Evolutionary conservation across 2,329 filamentous ascomycete genomes (phyloP), one percentile per base, ranked within the genome.

Genomic region (Aspergillus sclerotialis): DNA sequence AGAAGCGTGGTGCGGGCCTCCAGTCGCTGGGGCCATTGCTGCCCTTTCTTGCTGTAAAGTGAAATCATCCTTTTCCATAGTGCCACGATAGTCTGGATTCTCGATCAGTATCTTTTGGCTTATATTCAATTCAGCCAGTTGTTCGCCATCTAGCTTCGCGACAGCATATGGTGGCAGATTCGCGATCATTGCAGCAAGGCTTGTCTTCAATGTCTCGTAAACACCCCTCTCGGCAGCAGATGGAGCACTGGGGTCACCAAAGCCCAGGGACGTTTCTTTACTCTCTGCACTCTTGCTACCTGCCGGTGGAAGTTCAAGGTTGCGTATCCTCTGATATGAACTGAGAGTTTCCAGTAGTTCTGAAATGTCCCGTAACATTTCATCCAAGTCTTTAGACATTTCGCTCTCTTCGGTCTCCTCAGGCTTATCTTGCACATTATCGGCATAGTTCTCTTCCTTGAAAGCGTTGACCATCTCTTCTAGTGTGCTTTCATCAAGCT

Each of bases 141-240:
- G 84, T 54, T 93, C 83, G 7, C 87, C 87, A 49, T 93, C 82
- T 41, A 94, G 68, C 51, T 92, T 90, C 5, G 88, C 81, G 15
- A 94, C 83, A 1, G 84, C 84, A 53, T 87, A 92, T 1, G 88
- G 88, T 2, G 88, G 88, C 8, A 94, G 65, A 25, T 75, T 78
- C 44, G 82, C 73, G 40, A 94, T 75, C 42, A 94, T 77, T 18
- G 88, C 66, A 0, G 77, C 69, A 13, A 94, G 67, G 53, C 89
- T 85, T 4, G 80, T 75, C 54, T 83, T 87, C 33, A 94, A 70
- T 16, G 80, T 73, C 43, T 86, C 73, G 55, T 93, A 94, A 0
- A 75, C 64, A 25, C 67, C 65, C 24, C 68, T 56, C 46, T 82
- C 78, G 18, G 72, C 69, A 12, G 68, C 61, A 1, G 73, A 75